Percentiles rank a stretch among this genome's conserved stretches.
phyloP scores from a whole-genome alignment of 495 filamentous ascomycete species.

The Xylaria palmicola region DNA sequence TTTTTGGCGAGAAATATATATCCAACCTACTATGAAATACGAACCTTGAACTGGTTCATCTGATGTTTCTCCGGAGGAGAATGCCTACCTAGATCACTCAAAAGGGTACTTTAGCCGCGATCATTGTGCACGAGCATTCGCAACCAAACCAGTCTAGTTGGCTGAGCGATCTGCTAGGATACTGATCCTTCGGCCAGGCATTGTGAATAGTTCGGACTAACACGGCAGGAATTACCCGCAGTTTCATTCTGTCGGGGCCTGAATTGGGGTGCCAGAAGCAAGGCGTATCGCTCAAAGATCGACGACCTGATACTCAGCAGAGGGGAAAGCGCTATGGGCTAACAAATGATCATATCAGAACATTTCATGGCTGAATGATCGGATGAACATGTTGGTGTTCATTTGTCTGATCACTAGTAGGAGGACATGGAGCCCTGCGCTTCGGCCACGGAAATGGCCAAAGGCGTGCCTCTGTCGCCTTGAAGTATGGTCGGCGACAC shows the following conservation, averaged over 20 bases:
- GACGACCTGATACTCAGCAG: background rate
- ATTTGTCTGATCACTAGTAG: background rate
- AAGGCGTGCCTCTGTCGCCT: background rate
- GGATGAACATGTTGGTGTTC: background rate
- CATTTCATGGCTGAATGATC: background rate
- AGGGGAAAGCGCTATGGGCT: background rate
- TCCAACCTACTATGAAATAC: background rate
- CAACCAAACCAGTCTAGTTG: background rate
- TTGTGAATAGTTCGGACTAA: too few relatives aligned
- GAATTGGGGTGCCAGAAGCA: background rate
- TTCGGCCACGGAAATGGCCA: background rate
- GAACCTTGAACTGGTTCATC: background rate
- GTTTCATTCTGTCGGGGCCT: background rate
- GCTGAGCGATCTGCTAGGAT: background rate
- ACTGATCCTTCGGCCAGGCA: background rate
- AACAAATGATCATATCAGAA: background rate
- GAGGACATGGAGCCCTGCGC: background rate
- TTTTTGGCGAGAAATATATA: background rate
- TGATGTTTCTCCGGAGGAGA: background rate
- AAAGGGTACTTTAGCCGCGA: background rate
- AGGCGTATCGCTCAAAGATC: background rate
- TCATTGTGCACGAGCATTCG: background rate
- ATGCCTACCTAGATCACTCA: background rate
- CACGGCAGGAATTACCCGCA: slow-evolving; percentile 3
- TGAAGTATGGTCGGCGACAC: too few relatives aligned